A percentile compares a stretch with the other conserved stretches of the same genome.
Conservation (phyloP, 148 eudicot species). For the Arctostaphylos glauca region DNA sequence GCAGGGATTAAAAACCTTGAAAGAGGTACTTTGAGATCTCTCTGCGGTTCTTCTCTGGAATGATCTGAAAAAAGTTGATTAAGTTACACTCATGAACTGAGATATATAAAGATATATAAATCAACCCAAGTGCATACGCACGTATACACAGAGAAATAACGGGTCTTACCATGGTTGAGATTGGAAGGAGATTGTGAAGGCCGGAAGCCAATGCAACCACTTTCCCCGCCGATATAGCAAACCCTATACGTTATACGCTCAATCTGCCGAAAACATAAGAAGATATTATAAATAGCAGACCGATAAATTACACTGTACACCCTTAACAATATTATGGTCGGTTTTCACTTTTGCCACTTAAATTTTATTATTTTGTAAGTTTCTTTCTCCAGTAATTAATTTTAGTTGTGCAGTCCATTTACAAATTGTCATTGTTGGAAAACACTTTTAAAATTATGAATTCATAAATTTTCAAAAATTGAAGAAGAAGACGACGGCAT, state of each 20-base stretch:
- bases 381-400: neutral
- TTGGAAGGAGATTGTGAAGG: neutral
- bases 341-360: neutral
- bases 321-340: neutral
- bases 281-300: neutral
- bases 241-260: neutral
- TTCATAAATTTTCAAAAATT: too few species aligned
- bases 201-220: constrained; percentile 3
- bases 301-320: neutral
- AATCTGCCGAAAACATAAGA: neutral
- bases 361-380: neutral
- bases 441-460: neutral
- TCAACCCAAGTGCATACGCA: too few species aligned
- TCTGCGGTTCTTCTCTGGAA: constrained; percentile 78
- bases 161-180: constrained; percentile 4
- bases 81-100: neutral
- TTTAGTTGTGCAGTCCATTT: neutral
- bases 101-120: neutral
- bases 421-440: neutral
- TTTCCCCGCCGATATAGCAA: neutral
- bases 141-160: neutral
- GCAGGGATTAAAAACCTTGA: constrained; percentile 44
- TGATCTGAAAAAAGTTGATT: constrained; percentile 41
- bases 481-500: too few species aligned
- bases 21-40: constrained; percentile 85